Evolutionary conservation across 148 eudicot species (phyloP).

Genomic region (Rhododendron williamsianum): DNA sequence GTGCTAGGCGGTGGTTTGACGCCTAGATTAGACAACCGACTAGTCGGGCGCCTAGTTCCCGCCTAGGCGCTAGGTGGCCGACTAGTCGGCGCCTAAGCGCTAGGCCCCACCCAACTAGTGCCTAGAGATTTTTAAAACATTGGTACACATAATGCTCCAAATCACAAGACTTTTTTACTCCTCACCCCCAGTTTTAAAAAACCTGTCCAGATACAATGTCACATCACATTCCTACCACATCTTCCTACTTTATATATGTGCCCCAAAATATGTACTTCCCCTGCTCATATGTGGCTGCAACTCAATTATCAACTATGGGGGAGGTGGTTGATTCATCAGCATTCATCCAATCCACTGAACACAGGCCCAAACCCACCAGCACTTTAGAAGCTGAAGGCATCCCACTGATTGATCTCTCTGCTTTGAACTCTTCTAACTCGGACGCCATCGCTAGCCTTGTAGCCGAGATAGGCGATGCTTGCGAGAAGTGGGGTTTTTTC

Average conservation of each 20-base stretch:
- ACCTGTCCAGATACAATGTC: constrained; percentile 15
- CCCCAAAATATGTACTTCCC: neutral
- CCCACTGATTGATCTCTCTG: constrained; percentile 46
- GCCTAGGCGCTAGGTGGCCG: too few relatives aligned
- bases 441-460: constrained; percentile 6
- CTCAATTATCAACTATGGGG: neutral
- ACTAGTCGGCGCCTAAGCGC: too few relatives aligned
- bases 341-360: constrained; percentile 47
- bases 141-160: neutral
- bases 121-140: too few relatives aligned
- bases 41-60: too few relatives aligned
- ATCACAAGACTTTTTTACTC: neutral
- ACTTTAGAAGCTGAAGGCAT: constrained; percentile 31
- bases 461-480: constrained; percentile 34
- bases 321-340: constrained; percentile 23
- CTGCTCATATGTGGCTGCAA: neutral
- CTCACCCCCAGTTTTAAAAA: neutral
- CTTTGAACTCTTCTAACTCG: constrained; percentile 7
- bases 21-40: too few relatives aligned
- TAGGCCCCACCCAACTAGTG: too few relatives aligned
- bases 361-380: constrained; percentile 32
- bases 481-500: constrained; percentile 51
- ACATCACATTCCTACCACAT: neutral
- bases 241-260: neutral
- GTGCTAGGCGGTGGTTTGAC: too few relatives aligned